Conservation (phyloP, 306 rosid species). For the Fragaria ananassa region DNA sequence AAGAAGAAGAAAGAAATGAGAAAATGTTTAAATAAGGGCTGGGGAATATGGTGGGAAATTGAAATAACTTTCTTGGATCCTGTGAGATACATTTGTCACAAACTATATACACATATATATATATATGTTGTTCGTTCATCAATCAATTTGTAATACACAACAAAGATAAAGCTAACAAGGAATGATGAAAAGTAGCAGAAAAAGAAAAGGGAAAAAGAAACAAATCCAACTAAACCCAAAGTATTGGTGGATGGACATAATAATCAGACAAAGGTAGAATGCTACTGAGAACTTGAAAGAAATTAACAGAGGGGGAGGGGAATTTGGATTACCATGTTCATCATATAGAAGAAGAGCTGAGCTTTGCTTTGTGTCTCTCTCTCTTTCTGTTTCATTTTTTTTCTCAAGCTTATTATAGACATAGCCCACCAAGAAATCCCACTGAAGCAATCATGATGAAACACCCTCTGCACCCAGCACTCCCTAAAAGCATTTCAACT, state of each 20-base stretch:
- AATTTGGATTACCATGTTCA: neutral
- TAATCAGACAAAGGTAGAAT: conserved; percentile 79
- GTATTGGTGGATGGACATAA: conserved; percentile 46
- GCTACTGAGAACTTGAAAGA: conserved; percentile 28
- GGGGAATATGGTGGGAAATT: conserved; percentile 71
- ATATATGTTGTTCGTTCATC: conserved; percentile 17
- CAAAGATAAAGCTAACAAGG: conserved; percentile 79
- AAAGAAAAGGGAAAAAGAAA: conserved; percentile 53
- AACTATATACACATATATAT: conserved; percentile 36
- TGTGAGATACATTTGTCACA: conserved; percentile 64
- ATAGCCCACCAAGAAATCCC: conserved; percentile 73
- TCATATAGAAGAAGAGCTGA: conserved; percentile 9
- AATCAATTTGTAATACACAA: conserved; percentile 48
- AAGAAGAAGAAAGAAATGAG: neutral
- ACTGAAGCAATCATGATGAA: conserved; percentile 72
- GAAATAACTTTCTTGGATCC: conserved; percentile 84
- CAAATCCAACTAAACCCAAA: conserved; percentile 64
- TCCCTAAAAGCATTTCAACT: conserved; percentile 60
- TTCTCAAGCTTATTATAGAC: conserved; percentile 1
- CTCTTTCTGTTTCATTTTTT: conserved; percentile 19
- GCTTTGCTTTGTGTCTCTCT: conserved; percentile 4
- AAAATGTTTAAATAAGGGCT: conserved; percentile 16
- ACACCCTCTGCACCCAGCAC: conserved; percentile 84
- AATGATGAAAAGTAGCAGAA: conserved; percentile 92
- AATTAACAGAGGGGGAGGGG: conserved; percentile 16